phyloP scores from a whole-genome alignment of 148 eudicot species.

The Rhododendron ovatum region DNA sequence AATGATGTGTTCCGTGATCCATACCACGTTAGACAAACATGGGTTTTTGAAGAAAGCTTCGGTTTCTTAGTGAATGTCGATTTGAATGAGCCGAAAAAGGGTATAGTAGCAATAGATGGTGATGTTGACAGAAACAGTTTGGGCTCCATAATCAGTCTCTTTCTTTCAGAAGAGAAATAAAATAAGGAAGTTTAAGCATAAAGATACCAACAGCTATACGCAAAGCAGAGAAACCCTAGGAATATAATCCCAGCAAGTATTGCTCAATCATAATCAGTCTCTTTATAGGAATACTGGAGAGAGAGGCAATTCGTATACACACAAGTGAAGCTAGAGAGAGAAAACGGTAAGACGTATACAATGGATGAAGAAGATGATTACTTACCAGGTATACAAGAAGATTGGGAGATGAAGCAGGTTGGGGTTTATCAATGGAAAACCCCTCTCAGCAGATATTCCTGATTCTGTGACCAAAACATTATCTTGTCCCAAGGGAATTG shows the following conservation, averaged over 20 bases:
- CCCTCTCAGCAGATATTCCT: not conserved
- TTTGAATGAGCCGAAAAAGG: conserved; percentile 47
- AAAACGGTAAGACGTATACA: not conserved
- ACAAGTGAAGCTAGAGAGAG: not conserved
- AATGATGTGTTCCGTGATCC: conserved; percentile 34
- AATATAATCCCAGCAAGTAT: not conserved
- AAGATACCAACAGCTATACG: not conserved
- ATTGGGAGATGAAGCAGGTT: not conserved
- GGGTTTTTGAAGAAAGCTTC: conserved; percentile 18
- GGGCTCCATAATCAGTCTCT: conserved; percentile 43
- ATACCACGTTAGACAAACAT: conserved; percentile 17
- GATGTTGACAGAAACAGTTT: conserved; percentile 33
- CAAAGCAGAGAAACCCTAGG: not conserved
- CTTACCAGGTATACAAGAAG: conserved; percentile 8
- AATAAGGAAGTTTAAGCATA: not conserved
- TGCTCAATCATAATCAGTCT: conserved; percentile 27
- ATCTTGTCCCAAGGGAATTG: not conserved
- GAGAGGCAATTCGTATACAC: not conserved
- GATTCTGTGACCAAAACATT: not conserved
- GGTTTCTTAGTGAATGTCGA: conserved; percentile 31
- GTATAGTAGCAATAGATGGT: conserved; percentile 36
- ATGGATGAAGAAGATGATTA: conserved; percentile 1
- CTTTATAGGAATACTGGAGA: not conserved
- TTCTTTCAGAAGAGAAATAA: not conserved
- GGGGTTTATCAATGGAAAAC: conserved; percentile 16